Conservation (phyloP, 495 filamentous ascomycete species). For the Astrothelium subdiscretum region DNA sequence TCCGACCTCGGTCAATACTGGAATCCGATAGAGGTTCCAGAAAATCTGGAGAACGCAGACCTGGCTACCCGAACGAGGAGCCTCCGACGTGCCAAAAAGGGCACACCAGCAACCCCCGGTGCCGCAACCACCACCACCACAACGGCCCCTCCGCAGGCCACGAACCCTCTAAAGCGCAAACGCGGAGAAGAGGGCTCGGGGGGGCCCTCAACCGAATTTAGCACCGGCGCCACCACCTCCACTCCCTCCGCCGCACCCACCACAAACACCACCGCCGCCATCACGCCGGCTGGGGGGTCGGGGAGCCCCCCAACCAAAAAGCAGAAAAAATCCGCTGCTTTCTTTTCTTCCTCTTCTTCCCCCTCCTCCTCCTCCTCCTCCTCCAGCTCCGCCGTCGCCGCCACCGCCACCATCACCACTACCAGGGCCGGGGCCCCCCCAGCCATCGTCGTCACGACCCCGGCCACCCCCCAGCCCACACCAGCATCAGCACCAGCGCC, state of each 20-base stretch:
- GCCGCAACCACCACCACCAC: background rate
- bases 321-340: background rate
- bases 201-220: background rate
- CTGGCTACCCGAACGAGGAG: background rate
- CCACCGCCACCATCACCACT: background rate
- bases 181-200: background rate
- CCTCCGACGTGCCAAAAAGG: background rate
- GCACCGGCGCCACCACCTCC: too few relatives aligned
- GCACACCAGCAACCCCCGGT: background rate
- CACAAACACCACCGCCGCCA: too few relatives aligned
- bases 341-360: background rate
- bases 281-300: too few relatives aligned
- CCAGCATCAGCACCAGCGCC: background rate
- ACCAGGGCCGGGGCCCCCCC: background rate
- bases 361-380: background rate
- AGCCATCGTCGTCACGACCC: background rate
- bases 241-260: too few relatives aligned
- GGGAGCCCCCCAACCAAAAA: background rate
- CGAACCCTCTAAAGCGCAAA: background rate
- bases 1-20: background rate
- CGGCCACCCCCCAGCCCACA: background rate
- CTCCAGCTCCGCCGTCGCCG: background rate
- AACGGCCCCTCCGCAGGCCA: background rate
- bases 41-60: background rate
- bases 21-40: background rate